Percentiles rank a stretch among this genome's conserved stretches.
Evolutionary conservation across 2,329 filamentous ascomycete species (phyloP).

Genomic region (Calcarisporium arbuscula): DNA sequence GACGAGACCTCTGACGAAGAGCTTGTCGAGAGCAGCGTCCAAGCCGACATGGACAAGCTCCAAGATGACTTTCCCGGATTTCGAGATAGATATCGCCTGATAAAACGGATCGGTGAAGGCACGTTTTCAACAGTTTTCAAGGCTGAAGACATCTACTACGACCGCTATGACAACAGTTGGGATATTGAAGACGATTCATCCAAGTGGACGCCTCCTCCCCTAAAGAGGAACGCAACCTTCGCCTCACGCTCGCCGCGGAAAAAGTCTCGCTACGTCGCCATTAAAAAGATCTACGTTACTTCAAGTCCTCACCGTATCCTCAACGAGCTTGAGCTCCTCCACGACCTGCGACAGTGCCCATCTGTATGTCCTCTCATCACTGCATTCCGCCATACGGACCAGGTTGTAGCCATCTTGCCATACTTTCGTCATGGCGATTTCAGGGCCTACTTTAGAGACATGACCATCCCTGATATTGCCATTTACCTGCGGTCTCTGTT

Average conservation of each 20-base stretch:
- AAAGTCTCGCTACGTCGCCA: slow-evolving; percentile 72
- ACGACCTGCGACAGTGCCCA: slow-evolving; percentile 74
- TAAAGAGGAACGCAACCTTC: slow-evolving; percentile 39
- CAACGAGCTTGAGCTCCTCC: slow-evolving; percentile 90
- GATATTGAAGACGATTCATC: slow-evolving; percentile 62
- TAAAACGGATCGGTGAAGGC: slow-evolving; percentile 96
- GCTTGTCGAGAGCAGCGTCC: slow-evolving; percentile 59
- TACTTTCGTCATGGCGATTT: slow-evolving; percentile 97
- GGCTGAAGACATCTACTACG: slow-evolving; percentile 85
- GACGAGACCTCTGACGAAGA: slow-evolving; percentile 52
- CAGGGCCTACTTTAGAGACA: slow-evolving; percentile 85
- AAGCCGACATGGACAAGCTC: slow-evolving; percentile 82
- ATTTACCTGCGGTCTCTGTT: slow-evolving; percentile 88
- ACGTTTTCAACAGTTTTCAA: slow-evolving; percentile 99
- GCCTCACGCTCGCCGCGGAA: slow-evolving; percentile 22
- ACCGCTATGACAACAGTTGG: slow-evolving; percentile 80
- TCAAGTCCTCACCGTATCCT: slow-evolving; percentile 89
- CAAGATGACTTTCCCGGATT: slow-evolving; percentile 79
- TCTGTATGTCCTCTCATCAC: slow-evolving; percentile 95
- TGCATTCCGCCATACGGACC: slow-evolving; percentile 89
- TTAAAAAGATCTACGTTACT: slow-evolving; percentile 99
- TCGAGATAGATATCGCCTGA: slow-evolving; percentile 75
- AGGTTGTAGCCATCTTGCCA: slow-evolving; percentile 89
- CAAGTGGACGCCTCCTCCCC: slow-evolving; percentile 65
- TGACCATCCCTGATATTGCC: slow-evolving; percentile 79